Evolutionary conservation across 2,329 filamentous ascomycete genomes (phyloP), one percentile per base, ranked within the genome.

Genomic region (Botrytis hyacinthi): DNA sequence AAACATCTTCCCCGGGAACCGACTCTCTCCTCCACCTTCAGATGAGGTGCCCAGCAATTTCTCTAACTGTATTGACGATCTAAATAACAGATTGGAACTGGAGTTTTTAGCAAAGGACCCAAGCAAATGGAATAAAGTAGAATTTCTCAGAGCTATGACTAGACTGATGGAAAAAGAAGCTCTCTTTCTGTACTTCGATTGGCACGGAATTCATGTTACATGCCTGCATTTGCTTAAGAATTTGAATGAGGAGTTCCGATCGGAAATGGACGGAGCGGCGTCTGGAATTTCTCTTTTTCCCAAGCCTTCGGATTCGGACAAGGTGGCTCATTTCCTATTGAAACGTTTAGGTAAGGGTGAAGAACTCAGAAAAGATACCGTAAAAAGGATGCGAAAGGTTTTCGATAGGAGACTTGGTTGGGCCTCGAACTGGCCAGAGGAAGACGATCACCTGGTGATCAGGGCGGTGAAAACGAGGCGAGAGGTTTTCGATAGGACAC

Each of bases 171-270:
- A 62, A 12, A 73, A 73, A 37, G 76, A 78, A 70, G 35, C 54
- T 10, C 73, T 73, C 18, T 71, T 72, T 2, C 67, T 78, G 7
- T 71, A 75, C n/a, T 77, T 75, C 35, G 72, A 77, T 54, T 77
- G 75, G 48, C 75, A 75, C 46, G 65, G 63, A 10, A 54, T 76
- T 3, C 54, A 74, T 37, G 62, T 44, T 10, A 57, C 66, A 6
- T 76, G 74, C 35, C 66, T 65, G 61, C 7, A 20, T 46, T 7
- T 66, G 20, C 4, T 37, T 14, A 37, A 0, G 51, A 54, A 18
- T 0, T 29, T 54, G n/a, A 6, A 2, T 18, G 14, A 8, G 3
- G n/a, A 54, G 6, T 54, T 54, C 12, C n/a, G n/a, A 54, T 16
- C 51, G 3, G 51, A 54, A 18, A 54, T 54, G 1, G 51, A 54